Base-by-base conservation (phyloP, 2,329 filamentous ascomycete species). In the Tolypocladium ophioglossoides region DNA sequence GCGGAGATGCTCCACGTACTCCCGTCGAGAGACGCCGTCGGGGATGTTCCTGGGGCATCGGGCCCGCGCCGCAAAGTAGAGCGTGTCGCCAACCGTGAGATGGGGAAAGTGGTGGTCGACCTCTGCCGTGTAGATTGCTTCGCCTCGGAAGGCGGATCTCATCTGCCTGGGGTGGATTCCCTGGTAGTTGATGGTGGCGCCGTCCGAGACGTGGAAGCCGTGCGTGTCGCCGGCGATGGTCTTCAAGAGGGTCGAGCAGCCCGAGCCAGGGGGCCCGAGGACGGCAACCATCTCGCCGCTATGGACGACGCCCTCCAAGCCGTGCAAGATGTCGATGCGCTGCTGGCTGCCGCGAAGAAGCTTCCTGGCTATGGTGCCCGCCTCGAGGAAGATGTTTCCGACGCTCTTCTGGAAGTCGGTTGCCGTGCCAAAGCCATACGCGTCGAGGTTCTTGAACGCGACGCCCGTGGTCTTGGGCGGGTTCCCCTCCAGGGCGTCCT, bases 181-280 rank as follows among this genome's bases (percentile, higher is more conserved):
- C 11, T 41, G 39, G 20, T 41, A 24, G 20, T 41, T 41, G 39
- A 41, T 24, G 20, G 39, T 41, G 20, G 20, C 20, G 2, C 1
- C 39, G n/a, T 41, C 20, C 2, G 39, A 41, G 20, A 22, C 24
- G 80, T 79, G 82, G 61, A 94, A 84, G 51, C 90, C 89, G 60
- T 91, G 85, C n/a, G 86, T 89, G 70, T 94, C 89, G 56, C 89
- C 89, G 4, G 89, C 82, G 60, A 95, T 82, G 0, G 88, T 88
- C 73, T 94, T 95, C 54, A 95, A 75, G 59, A 94, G 85, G 2
- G 90, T 95, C n/a, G 87, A 89, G 68, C 90, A 95, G 52, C 86
- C 86, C 24, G 79, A 78, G 44, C 80, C 80, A 4, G 86, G 86
- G 54, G 85, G 85, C 18, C 86, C 86, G 35, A 90, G 76, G 2